phyloP scores from a whole-genome alignment of 1,139 yeast genomes.

The Debaryomycetaceae sp. region DNA sequence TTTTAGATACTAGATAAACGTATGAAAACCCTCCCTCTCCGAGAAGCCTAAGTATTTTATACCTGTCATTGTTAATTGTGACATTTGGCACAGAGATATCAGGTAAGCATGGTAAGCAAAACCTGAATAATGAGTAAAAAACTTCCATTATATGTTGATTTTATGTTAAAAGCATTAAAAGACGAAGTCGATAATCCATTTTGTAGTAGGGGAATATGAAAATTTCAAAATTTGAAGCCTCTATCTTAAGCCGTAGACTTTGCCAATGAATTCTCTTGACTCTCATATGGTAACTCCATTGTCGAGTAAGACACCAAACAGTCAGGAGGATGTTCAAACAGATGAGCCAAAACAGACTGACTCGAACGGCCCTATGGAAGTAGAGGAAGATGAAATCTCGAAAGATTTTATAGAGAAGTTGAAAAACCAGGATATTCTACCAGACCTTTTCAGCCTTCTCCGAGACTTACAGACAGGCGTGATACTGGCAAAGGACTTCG shows the following conservation, averaged over 20 bases:
- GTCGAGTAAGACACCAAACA: neutral
- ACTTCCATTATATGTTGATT: constrained; percentile 19
- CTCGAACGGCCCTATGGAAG: neutral
- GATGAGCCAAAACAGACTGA: constrained; percentile 4
- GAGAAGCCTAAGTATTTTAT: constrained; percentile 61
- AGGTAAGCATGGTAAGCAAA: constrained; percentile 45
- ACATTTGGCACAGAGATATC: constrained; percentile 43
- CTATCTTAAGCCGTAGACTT: neutral
- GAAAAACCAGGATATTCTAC: constrained; percentile 31
- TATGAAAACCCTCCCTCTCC: constrained; percentile 93
- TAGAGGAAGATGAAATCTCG: constrained; percentile 2
- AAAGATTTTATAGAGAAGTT: constrained; percentile 26
- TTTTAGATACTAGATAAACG: constrained; percentile 67
- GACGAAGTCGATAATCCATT: too few relatives aligned
- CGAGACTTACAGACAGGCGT: constrained; percentile 35
- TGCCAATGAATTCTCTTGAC: neutral
- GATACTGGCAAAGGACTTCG: constrained; percentile 43
- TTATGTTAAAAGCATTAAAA: too few relatives aligned
- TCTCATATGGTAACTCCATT: neutral
- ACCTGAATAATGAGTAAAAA: constrained; percentile 20
- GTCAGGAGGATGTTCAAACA: constrained; percentile 1
- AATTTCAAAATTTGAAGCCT: neutral
- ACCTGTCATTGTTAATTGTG: constrained; percentile 47
- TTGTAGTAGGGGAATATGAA: too few relatives aligned
- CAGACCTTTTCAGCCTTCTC: constrained; percentile 36